These are phyloP conservation scores for Rhizomucor pusillus DNA, from an alignment of 371 early-diverging fungal genomes.

Conservation along the genomic window DNA sequence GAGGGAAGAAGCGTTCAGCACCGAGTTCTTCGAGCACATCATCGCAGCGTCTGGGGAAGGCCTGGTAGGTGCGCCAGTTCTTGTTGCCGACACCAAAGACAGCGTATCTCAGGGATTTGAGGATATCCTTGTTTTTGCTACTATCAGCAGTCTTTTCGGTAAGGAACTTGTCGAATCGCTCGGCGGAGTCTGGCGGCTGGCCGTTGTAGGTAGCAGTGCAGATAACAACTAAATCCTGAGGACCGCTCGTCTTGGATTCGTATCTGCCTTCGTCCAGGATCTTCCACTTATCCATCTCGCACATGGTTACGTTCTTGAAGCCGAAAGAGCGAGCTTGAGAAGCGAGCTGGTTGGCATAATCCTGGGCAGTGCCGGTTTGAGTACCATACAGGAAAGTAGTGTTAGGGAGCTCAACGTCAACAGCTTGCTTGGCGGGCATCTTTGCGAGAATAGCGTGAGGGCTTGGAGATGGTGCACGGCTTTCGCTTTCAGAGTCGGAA, in stretches of 20 bases:
- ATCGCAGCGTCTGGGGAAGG: constrained; percentile 48
- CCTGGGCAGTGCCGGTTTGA: constrained; percentile 56
- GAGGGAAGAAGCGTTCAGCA: constrained; percentile 39
- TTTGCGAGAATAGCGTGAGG: constrained; percentile 3
- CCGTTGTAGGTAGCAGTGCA: constrained; percentile 59
- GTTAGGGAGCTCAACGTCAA: constrained; percentile 23
- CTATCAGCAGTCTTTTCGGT: constrained; percentile 22
- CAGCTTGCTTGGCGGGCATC: constrained; percentile 1
- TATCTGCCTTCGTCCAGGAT: constrained; percentile 32
- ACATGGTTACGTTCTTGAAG: constrained; percentile 26
- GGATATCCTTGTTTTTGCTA: constrained; percentile 14
- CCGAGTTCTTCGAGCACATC: constrained; percentile 40
- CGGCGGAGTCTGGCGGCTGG: constrained; percentile 58
- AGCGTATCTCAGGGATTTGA: constrained; percentile 38
- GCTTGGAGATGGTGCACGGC: neutral
- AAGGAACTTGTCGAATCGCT: constrained; percentile 49
- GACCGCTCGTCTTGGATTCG: constrained; percentile 10
- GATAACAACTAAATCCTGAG: constrained; percentile 42
- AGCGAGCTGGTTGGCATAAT: constrained; percentile 46
- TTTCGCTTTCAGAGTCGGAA: too few relatives aligned
- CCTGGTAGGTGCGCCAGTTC: constrained; percentile 61
- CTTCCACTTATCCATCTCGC: constrained; percentile 50
- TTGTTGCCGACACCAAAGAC: constrained; percentile 61
- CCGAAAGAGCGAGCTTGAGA: constrained; percentile 47
- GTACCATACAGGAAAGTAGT: constrained; percentile 53